Percentiles rank a stretch among this genome's conserved stretches.
Conservation (phyloP, 148 eudicot species). For the Persicaria tinctoria region DNA sequence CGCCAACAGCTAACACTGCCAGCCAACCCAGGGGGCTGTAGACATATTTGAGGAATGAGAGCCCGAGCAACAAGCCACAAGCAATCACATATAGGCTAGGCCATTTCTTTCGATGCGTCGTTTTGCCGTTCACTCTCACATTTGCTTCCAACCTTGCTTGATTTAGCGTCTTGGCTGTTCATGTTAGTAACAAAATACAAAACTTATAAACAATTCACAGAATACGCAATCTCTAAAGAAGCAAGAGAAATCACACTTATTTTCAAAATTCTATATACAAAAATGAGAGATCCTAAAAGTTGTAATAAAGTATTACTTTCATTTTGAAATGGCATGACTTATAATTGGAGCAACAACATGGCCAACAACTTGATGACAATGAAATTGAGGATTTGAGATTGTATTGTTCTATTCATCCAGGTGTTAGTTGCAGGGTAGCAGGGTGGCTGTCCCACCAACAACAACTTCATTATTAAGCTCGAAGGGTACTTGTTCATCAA, state of each 20-base stretch:
- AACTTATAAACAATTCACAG: background rate
- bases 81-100: conserved; percentile 66
- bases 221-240: background rate
- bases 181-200: background rate
- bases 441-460: background rate
- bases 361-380: background rate
- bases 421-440: conserved; percentile 6
- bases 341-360: background rate
- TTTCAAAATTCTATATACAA: background rate
- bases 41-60: conserved; percentile 56
- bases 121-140: conserved; percentile 43
- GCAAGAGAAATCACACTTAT: background rate
- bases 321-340: background rate
- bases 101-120: conserved; percentile 50
- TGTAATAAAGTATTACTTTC: background rate
- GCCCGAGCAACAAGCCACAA: conserved; percentile 45
- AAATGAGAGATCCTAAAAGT: conserved; percentile 9
- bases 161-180: conserved; percentile 68
- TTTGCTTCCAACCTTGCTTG: conserved; percentile 79
- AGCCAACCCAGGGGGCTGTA: conserved; percentile 64
- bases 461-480: background rate
- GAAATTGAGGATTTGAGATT: background rate
- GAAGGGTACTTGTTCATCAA: background rate
- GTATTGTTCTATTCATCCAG: background rate
- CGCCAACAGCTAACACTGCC: conserved; percentile 57